phyloP scores from a whole-genome alignment of 192 early-diverging fungal genomes.

The Podila minutissima region DNA sequence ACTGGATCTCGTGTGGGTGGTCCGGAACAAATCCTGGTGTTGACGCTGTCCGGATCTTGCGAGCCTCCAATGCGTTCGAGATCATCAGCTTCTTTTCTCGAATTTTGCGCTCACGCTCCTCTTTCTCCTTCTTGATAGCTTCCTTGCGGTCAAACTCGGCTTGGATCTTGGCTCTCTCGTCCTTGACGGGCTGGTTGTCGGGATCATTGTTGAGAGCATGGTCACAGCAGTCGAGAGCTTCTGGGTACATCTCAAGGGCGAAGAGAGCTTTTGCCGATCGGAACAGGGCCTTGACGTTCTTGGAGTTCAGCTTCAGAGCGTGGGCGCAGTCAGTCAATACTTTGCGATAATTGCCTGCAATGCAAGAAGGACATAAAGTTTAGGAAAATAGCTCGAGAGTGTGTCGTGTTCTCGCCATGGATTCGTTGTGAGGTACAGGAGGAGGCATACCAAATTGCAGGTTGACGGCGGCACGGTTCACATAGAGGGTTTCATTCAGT shows the following conservation, averaged over 20 bases:
- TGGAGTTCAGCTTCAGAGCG: constrained; percentile 80
- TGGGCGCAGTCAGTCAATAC: constrained; percentile 91
- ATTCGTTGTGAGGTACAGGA: background rate
- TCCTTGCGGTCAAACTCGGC: constrained; percentile 44
- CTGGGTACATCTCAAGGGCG: constrained; percentile 81
- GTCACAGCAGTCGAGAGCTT: constrained; percentile 88
- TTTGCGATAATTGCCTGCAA: constrained; percentile 80
- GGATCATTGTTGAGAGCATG: constrained; percentile 77
- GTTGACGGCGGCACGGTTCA: constrained; percentile 94
- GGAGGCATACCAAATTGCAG: constrained; percentile 75
- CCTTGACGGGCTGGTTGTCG: constrained; percentile 54
- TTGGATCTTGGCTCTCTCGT: constrained; percentile 42
- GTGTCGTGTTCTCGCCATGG: background rate
- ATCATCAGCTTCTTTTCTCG: constrained; percentile 55
- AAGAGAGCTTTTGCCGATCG: constrained; percentile 86
- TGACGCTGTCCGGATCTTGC: constrained; percentile 55
- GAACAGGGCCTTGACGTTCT: constrained; percentile 94
- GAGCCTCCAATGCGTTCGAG: constrained; percentile 44
- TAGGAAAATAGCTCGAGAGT: too few species aligned
- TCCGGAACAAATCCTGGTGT: constrained; percentile 42
- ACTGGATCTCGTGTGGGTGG: constrained; percentile 62
- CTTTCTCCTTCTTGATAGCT: constrained; percentile 48
- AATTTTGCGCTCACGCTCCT: constrained; percentile 55
- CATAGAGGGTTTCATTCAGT: constrained; percentile 83
- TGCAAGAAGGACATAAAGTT: background rate